Conservation (phyloP, 176 grass and related monocot species). For the Oryza glaberrima region DNA sequence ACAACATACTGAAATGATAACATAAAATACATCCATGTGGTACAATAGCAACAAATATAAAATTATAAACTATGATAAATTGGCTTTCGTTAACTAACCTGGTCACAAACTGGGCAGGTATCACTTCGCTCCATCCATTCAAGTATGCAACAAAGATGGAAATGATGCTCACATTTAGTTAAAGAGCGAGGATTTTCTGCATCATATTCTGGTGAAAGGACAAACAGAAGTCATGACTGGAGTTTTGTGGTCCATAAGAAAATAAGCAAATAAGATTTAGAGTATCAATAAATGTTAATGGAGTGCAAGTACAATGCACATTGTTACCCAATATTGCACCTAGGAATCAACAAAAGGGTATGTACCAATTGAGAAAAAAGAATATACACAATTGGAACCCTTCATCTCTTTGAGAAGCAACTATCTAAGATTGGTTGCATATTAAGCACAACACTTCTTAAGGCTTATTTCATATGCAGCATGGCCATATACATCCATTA, state of each 20-base stretch:
- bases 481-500: neutral
- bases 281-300: neutral
- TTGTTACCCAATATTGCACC: neutral
- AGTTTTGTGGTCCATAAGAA: neutral
- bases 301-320: neutral
- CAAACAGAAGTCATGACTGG: constrained; percentile 20
- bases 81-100: constrained; percentile 53
- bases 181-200: constrained; percentile 74
- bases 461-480: neutral
- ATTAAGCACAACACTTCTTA: constrained; percentile 21
- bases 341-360: neutral
- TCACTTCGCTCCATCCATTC: constrained; percentile 95
- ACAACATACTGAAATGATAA: neutral
- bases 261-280: constrained; percentile 18
- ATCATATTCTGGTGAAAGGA: constrained; percentile 74
- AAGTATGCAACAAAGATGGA: constrained; percentile 88
- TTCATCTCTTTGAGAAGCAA: neutral
- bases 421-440: constrained; percentile 12
- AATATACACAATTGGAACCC: neutral
- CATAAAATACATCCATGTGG: neutral
- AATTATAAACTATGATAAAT: neutral
- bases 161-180: constrained; percentile 87
- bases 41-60: neutral
- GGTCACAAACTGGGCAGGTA: constrained; percentile 83
- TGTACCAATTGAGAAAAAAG: neutral